phyloP scores from a whole-genome alignment of 768 basidiomycete species.

The Cyclocybe cylindracea region DNA sequence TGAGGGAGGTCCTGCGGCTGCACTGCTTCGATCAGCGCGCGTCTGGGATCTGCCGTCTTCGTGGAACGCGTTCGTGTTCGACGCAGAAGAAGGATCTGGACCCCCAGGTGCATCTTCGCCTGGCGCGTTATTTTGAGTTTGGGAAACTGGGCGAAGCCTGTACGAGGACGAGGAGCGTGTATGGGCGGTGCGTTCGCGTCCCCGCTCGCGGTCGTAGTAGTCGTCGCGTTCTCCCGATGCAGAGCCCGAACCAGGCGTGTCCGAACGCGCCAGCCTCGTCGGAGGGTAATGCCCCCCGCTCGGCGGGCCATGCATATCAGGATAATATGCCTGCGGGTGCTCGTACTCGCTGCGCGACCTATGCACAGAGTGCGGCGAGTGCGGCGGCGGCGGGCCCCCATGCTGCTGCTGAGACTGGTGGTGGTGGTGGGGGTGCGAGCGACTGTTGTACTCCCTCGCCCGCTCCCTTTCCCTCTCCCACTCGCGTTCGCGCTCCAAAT shows the following conservation, averaged over 20 bases:
- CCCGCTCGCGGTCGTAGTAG: conserved; percentile 38
- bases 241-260: conserved; percentile 58
- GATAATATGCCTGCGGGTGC: conserved; percentile 38
- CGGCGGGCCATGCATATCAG: conserved; percentile 28
- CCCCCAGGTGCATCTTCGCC: conserved; percentile 52
- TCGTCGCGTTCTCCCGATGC: conserved; percentile 44
- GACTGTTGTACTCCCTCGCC: conserved; percentile 4
- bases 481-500: conserved; percentile 32
- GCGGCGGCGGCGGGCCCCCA: conserved; percentile 16
- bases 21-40: conserved; percentile 37
- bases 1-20: conserved; percentile 11
- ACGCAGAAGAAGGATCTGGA: too few relatives aligned
- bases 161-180: conserved; percentile 37
- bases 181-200: conserved; percentile 23
- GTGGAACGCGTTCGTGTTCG: conserved; percentile 25
- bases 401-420: conserved; percentile 15
- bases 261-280: conserved; percentile 50
- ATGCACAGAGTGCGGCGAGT: conserved; percentile 44
- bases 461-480: conserved; percentile 12
- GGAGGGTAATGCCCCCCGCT: conserved; percentile 26
- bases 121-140: conserved; percentile 1
- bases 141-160: conserved; percentile 52
- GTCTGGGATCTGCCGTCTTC: conserved; percentile 50
- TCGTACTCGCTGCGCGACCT: conserved; percentile 19
- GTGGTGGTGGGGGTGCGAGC: neutral